Evolutionary conservation across 139 green algal species (phyloP).

Genomic region (Chlorella sp.): DNA sequence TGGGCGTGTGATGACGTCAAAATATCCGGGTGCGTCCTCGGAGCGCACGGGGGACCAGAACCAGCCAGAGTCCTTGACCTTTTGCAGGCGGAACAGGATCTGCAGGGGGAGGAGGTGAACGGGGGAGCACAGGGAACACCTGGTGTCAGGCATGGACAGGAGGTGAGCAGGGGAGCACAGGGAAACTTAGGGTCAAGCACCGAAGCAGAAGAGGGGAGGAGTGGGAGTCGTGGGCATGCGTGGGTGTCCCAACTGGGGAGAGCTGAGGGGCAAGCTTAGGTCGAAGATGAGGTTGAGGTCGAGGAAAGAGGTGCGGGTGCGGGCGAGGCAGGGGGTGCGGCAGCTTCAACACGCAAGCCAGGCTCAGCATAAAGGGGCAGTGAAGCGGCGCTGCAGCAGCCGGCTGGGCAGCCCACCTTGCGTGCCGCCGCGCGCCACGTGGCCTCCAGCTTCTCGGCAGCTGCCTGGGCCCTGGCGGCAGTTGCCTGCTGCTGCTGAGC

Average conservation of each 20-base stretch:
- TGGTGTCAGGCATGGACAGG: no score
- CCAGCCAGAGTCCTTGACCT: neutral
- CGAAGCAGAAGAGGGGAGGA: no score
- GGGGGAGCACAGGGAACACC: neutral
- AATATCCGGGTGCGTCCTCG: slow-evolving; percentile 50
- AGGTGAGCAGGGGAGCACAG: no score
- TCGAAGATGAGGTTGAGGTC: no score
- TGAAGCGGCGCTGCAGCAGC: neutral
- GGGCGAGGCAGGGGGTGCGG: neutral
- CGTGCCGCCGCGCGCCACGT: slow-evolving; percentile 15
- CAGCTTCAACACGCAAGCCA: neutral
- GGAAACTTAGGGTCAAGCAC: no score
- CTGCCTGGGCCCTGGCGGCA: neutral
- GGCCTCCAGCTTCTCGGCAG: slow-evolving; percentile 2
- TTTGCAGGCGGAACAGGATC: slow-evolving; percentile 22
- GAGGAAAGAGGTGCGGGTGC: no score
- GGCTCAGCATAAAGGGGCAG: neutral
- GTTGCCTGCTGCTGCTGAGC: neutral
- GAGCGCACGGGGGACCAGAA: slow-evolving; percentile 39
- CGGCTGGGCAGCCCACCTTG: neutral
- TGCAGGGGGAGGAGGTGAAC: neutral
- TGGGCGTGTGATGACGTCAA: slow-evolving; percentile 49
- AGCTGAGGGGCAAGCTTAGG: no score
- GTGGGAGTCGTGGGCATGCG: no score
- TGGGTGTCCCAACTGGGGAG: no score